Base-by-base conservation (phyloP, 2,329 filamentous ascomycete species). In the Pseudovirgaria hyperparasitica region DNA sequence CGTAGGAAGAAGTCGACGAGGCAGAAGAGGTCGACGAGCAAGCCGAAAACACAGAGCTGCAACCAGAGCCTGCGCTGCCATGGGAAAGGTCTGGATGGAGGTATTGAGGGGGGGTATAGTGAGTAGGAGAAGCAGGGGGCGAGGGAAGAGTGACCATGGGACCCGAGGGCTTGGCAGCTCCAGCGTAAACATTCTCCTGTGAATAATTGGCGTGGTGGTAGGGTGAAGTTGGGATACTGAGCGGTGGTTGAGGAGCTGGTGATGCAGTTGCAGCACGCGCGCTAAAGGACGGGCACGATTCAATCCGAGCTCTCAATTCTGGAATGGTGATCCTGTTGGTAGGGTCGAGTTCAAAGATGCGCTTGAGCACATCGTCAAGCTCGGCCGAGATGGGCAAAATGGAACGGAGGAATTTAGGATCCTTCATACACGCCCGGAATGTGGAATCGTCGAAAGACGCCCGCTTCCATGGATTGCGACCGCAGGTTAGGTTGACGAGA, bases 401-500 rank as follows among this genome's bases (percentile, higher is more conserved):
- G 36, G 84, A 81, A 63, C 85, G 80, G 39, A 98, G 63, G 55
- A 96, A 98, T 48, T 79, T 76, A 35, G 74, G 73, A 49, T 85
- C 84, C 62, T 78, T 78, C 42, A 81, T 70, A 59, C 81, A 96
- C 29, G 86, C 86, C 46, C 80, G 74, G 69, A 96, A 98, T 23
- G 90, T 96, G 38, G 84, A 84, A 57, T 98, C 90, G 54, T 93
- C 84, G 42, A 74, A 65, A 9, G 85, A 93, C 35, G 90, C 90
- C 53, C 90, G 80, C 63, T 96, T 96, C 90, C 90, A 98, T 33
- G 90, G 90, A 59, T 98, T 98, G 54, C 90, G 84, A 50, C 90
- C 90, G 60, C 90, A 98, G 27, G 85, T 92, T 41, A 98, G 67
- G 63, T 98, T 98, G 45, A 98, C 85, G 34, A 98, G 69, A 51